Conservation (phyloP, 495 filamentous ascomycete genomes). For the Tuber magnatum region DNA sequence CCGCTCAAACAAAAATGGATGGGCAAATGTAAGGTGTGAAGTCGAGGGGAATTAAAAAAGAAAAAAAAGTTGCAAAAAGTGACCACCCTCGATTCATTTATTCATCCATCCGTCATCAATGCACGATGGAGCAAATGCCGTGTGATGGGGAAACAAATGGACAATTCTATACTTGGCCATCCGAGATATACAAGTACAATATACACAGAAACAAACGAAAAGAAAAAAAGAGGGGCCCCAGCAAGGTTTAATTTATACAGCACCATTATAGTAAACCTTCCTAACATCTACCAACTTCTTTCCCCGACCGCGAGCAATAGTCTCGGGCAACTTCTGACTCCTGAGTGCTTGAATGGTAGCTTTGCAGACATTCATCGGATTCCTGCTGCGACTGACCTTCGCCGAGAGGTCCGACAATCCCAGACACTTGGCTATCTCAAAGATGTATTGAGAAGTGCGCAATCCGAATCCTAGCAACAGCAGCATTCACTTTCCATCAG, state of each 20-base stretch:
- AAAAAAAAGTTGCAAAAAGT: background rate
- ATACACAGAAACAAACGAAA: background rate
- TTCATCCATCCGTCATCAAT: background rate
- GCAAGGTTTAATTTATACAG: constrained; percentile 44
- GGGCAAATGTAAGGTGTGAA: background rate
- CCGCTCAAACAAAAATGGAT: background rate
- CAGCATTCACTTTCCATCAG: background rate
- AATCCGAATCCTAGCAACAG: constrained; percentile 69
- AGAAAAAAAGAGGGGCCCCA: background rate
- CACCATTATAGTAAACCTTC: constrained; percentile 93
- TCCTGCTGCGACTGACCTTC: constrained; percentile 66
- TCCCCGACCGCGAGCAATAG: constrained; percentile 75
- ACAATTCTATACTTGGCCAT: background rate
- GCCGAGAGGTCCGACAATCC: constrained; percentile 83
- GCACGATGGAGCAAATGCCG: background rate
- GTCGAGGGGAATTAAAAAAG: background rate
- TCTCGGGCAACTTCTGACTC: constrained; percentile 76
- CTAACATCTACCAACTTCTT: constrained; percentile 92
- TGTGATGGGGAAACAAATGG: background rate
- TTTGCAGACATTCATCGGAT: constrained; percentile 95
- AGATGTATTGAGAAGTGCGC: constrained; percentile 81
- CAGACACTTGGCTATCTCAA: constrained; percentile 75
- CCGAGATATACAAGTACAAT: background rate
- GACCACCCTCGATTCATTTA: background rate
- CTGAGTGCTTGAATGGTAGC: constrained; percentile 73